A percentile compares a stretch with the other conserved stretches of the same genome.
Evolutionary conservation across 2,329 filamentous ascomycete genomes (phyloP).

Genomic region (Penicillium sclerotiorum): DNA sequence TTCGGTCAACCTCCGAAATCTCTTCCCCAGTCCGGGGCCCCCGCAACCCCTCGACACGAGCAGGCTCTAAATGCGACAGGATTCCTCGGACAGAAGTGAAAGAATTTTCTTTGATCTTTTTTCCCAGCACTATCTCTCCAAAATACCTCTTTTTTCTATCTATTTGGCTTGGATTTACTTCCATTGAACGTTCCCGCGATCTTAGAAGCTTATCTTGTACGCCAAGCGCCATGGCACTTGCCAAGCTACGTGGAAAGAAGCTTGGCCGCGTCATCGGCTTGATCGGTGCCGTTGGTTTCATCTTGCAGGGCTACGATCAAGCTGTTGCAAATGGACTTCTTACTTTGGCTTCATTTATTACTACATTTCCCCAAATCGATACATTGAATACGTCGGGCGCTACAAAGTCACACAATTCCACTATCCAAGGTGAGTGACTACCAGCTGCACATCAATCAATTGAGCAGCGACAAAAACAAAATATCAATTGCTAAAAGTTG

Average conservation of each 20-base stretch:
- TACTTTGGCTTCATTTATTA: conserved; percentile 19
- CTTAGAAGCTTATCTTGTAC: conserved; percentile 5
- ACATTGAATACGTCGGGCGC: conserved; percentile 16
- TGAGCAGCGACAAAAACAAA: background rate
- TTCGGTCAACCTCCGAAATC: background rate
- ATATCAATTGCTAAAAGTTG: background rate
- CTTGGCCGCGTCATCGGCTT: conserved; percentile 19
- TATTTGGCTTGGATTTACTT: background rate
- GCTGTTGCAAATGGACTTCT: conserved; percentile 21
- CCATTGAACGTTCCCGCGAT: background rate
- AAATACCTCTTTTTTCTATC: background rate
- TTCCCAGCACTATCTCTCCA: background rate
- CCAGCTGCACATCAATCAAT: background rate
- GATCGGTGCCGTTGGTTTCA: conserved; percentile 19
- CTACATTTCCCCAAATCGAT: conserved; percentile 20
- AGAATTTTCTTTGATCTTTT: background rate
- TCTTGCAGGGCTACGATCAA: conserved; percentile 23
- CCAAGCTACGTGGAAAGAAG: conserved; percentile 16
- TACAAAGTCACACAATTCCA: conserved; percentile 20
- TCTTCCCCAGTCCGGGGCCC: conserved; percentile 4
- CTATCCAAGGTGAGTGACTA: conserved; percentile 21
- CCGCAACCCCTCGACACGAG: background rate
- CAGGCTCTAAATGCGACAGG: background rate
- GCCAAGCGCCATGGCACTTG: conserved; percentile 12
- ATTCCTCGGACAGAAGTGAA: background rate